Evolutionary conservation across 352 stramenopile species (phyloP), one percentile per base, ranked within the genome.

Genomic region (Pythium sukuiense): DNA sequence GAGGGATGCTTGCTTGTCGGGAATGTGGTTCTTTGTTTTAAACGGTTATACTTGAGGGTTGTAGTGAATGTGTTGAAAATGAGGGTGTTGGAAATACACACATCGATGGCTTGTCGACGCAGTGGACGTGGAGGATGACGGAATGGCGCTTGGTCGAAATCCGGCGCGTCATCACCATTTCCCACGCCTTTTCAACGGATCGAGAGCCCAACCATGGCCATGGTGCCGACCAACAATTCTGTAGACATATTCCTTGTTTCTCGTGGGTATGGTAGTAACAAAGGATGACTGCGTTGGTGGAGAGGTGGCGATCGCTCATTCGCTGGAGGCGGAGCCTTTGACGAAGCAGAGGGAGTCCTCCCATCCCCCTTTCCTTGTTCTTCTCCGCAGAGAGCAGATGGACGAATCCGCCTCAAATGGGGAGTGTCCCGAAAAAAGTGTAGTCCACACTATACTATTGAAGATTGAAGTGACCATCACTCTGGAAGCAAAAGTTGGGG

Each of bases 391-490:
- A 24, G 49, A 55, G 13, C 50, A 56, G 27, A 35, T 35, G 27
- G 48, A 55, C 48, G 27, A 24, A 55, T 32, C 26, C 48, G 35
- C 35, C 4, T 48, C 39, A 13, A n/a, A 24, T 24, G 20, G 3
- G 3, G 18, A 24, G 14, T 18, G 4, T 48, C 14, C 37, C 37
- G 5, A 13, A 48, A 48, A 48, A 56, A 12, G 55, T 27, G 41
- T 60, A 13, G 16, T 32, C 2, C 59, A 65, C 59, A 55, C 12
- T 27, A 53, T 54, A n/a, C 46, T 14, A 12, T 12, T 1, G 2
- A 18, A n/a, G 37, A 37, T 67, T 67, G 60, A 67, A 67, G 60
- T 67, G 60, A 67, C 52, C 60, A 67, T 50, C 52, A 67, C 52
- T 60, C 60, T 50, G 9, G 30, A 37, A 41, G 14, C 11, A 48